phyloP scores from a whole-genome alignment of 257 asterid species.

The Nicotiana obtusifolia region DNA sequence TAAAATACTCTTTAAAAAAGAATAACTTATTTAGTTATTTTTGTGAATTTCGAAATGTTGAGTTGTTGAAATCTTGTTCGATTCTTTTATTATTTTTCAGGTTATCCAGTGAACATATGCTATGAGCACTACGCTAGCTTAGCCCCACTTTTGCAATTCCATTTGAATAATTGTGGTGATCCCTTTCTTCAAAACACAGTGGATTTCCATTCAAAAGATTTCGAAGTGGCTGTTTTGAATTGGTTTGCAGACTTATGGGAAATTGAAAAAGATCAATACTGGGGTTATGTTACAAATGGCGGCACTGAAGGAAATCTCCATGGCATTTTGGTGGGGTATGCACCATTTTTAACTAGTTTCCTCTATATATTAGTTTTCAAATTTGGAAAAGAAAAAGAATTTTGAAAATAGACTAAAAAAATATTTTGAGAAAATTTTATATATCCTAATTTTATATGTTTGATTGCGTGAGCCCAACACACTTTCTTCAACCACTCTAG shows the following conservation, averaged over 20 bases:
- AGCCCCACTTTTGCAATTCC: conserved; percentile 16
- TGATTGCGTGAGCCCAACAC: background rate
- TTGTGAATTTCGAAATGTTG: background rate
- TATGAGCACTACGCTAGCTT: conserved; percentile 13
- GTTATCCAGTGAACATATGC: conserved; percentile 16
- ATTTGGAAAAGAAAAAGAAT: background rate
- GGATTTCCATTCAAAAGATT: conserved; percentile 23
- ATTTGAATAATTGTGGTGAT: conserved; percentile 28
- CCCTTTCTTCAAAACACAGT: conserved; percentile 17
- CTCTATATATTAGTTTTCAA: background rate
- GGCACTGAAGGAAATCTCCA: conserved; percentile 29
- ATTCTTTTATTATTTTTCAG: background rate
- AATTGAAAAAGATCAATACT: conserved; percentile 17
- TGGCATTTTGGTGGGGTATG: conserved; percentile 24
- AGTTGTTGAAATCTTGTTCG: background rate
- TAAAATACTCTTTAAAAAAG: too few species aligned
- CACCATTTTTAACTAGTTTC: background rate
- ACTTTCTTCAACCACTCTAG: background rate
- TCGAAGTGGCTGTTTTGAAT: conserved; percentile 24
- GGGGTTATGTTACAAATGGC: conserved; percentile 27
- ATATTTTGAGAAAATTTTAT: background rate
- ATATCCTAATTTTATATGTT: background rate
- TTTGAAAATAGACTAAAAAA: background rate
- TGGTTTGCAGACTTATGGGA: conserved; percentile 25
- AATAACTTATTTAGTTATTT: background rate